phyloP scores from a whole-genome alignment of 2,329 filamentous ascomycete species.

The Alternaria consortialis region DNA sequence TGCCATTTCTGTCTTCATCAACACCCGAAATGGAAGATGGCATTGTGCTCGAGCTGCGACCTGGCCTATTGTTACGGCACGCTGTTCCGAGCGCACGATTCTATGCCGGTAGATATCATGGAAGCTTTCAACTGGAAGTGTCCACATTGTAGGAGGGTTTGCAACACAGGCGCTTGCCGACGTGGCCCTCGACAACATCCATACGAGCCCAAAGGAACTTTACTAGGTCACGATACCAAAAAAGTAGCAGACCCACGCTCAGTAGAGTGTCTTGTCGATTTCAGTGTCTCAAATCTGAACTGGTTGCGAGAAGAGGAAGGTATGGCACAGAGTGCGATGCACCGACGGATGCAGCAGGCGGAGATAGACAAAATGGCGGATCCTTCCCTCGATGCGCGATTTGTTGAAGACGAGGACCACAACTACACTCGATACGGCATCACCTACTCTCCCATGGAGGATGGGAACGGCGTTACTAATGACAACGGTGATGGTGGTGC shows the following conservation, averaged over 20 bases:
- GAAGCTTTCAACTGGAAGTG: constrained; percentile 86
- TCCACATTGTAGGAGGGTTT: constrained; percentile 84
- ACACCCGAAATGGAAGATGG: constrained; percentile 85
- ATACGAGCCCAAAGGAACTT: constrained; percentile 85
- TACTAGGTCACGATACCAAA: constrained; percentile 89
- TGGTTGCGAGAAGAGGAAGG: constrained; percentile 73
- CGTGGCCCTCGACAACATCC: constrained; percentile 73
- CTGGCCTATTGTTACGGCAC: constrained; percentile 92
- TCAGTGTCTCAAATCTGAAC: constrained; percentile 83
- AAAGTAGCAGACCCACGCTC: constrained; percentile 90
- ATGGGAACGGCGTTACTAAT: constrained; percentile 35
- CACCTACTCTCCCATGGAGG: constrained; percentile 52
- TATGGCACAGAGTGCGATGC: constrained; percentile 56
- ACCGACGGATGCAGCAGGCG: constrained; percentile 62
- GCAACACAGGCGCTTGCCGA: constrained; percentile 84
- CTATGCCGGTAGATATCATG: constrained; percentile 84
- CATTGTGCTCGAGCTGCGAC: constrained; percentile 78
- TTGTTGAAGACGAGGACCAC: constrained; percentile 53
- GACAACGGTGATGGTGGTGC: constrained; percentile 30
- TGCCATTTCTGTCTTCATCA: constrained; percentile 87
- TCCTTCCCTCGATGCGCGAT: constrained; percentile 56
- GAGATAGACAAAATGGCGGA: constrained; percentile 60
- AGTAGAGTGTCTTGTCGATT: constrained; percentile 89
- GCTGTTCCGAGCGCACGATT: constrained; percentile 88
- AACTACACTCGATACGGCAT: constrained; percentile 51